Evolutionary conservation across 2,329 filamentous ascomycete species (phyloP).

Genomic region (Cordyceps militaris): DNA sequence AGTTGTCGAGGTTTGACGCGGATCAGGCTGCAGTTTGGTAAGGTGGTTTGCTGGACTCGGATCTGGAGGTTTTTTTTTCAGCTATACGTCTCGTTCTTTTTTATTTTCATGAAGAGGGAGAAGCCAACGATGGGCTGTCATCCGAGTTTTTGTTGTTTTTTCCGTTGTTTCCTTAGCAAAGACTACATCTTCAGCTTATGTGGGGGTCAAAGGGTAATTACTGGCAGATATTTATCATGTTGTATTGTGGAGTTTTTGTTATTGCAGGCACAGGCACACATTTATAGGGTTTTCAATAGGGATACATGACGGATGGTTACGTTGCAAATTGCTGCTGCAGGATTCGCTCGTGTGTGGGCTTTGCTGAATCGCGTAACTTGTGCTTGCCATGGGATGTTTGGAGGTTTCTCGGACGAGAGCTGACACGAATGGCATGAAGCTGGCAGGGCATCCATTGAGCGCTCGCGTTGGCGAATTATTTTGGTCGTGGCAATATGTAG

Average conservation of each 20-base stretch:
- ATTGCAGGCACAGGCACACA: neutral
- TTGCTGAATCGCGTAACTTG: neutral
- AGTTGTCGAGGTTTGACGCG: constrained; percentile 81
- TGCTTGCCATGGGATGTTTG: neutral
- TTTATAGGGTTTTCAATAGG: neutral
- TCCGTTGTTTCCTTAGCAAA: neutral
- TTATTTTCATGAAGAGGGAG: constrained; percentile 7
- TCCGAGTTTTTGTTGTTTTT: neutral
- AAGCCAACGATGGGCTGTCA: neutral
- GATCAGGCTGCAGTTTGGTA: constrained; percentile 64
- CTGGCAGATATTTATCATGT: constrained; percentile 6
- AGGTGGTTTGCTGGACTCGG: neutral
- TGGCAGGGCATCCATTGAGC: neutral
- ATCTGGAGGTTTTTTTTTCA: neutral
- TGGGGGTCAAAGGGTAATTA: constrained; percentile 2
- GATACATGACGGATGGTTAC: neutral
- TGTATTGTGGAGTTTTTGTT: constrained; percentile 9
- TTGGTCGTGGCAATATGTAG: neutral
- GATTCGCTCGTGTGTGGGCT: neutral
- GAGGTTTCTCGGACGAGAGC: neutral
- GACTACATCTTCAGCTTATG: neutral
- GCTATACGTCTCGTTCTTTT: neutral
- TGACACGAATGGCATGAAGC: neutral
- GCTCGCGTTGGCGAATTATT: neutral
- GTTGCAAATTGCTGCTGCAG: constrained; percentile 4